Conservation (phyloP, 352 stramenopile species). For the Pythium biforme region DNA sequence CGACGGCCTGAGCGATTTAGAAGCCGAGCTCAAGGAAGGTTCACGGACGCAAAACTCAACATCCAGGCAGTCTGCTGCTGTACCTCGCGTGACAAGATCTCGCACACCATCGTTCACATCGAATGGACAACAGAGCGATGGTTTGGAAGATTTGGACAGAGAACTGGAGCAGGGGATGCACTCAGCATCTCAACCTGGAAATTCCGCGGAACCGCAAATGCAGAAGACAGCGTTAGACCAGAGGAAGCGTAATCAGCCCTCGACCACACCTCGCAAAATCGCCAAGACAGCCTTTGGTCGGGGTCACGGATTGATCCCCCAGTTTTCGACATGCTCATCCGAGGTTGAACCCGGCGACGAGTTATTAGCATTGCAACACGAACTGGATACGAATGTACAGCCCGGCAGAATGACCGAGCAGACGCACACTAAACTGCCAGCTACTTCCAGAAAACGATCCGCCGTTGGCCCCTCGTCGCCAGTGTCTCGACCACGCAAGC, state of each 20-base stretch:
- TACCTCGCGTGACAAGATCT: not conserved
- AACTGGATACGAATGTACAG: constrained; percentile 8
- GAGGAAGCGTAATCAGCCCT: too few relatives aligned
- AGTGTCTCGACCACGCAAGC: not conserved
- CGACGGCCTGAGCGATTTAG: constrained; percentile 7
- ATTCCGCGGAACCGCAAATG: not conserved
- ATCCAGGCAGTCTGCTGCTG: not conserved
- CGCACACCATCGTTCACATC: not conserved
- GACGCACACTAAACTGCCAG: not conserved
- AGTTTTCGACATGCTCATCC: constrained; percentile 4
- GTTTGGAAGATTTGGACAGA: not conserved
- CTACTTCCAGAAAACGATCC: not conserved
- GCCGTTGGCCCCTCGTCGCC: not conserved
- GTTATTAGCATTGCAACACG: constrained; percentile 9
- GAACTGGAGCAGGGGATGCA: not conserved
- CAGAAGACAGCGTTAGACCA: too few relatives aligned
- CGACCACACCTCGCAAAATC: too few relatives aligned
- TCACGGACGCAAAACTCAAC: not conserved
- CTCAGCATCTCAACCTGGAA: not conserved
- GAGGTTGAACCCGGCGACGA: constrained; percentile 6
- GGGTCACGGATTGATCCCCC: not conserved
- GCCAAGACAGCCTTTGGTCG: not conserved
- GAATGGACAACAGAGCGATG: not conserved
- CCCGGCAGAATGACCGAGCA: not conserved
- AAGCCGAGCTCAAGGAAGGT: constrained; percentile 8